Conservation (phyloP, 495 filamentous ascomycete species). For the Neurospora sp. region DNA sequence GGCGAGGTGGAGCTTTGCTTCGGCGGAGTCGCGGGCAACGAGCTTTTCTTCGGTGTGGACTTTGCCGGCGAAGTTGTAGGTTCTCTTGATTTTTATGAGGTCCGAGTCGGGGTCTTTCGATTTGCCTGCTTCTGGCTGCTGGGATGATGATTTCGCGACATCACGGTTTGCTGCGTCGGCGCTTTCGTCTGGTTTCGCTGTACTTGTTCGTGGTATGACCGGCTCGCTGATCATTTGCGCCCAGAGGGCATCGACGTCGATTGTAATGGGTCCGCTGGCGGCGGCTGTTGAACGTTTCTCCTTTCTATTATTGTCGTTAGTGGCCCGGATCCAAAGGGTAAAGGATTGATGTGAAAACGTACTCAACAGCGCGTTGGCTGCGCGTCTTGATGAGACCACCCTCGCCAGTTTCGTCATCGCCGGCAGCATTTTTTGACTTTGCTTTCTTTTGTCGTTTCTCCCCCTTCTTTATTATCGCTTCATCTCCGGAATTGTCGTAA, state of each 20-base stretch:
- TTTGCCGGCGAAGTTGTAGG: slow-evolving; percentile 86
- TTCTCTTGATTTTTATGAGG: slow-evolving; percentile 74
- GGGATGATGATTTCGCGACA: slow-evolving; percentile 8
- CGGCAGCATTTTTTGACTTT: slow-evolving; percentile 34
- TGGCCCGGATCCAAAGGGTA: background rate
- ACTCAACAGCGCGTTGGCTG: slow-evolving; percentile 52
- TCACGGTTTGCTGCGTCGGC: slow-evolving; percentile 5
- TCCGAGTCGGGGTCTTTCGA: slow-evolving; percentile 14
- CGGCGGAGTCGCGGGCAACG: slow-evolving; percentile 68
- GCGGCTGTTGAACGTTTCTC: slow-evolving; percentile 54
- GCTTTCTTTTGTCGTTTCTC: slow-evolving; percentile 46
- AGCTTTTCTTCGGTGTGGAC: slow-evolving; percentile 72
- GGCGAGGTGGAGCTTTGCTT: slow-evolving; percentile 67
- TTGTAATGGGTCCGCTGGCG: slow-evolving; percentile 57
- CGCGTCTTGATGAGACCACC: slow-evolving; percentile 80
- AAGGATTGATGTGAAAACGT: slow-evolving; percentile 8
- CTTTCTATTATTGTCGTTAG: slow-evolving; percentile 38
- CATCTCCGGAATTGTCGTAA: slow-evolving; percentile 65
- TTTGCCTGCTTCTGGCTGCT: slow-evolving; percentile 15
- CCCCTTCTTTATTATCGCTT: slow-evolving; percentile 57
- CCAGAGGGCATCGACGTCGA: slow-evolving; percentile 90
- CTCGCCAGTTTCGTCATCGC: slow-evolving; percentile 54
- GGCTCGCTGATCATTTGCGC: slow-evolving; percentile 55
- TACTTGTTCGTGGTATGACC: background rate
- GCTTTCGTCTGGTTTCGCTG: slow-evolving; percentile 1